phyloP scores from a whole-genome alignment of 768 basidiomycete species.

The Astraeus odoratus region DNA sequence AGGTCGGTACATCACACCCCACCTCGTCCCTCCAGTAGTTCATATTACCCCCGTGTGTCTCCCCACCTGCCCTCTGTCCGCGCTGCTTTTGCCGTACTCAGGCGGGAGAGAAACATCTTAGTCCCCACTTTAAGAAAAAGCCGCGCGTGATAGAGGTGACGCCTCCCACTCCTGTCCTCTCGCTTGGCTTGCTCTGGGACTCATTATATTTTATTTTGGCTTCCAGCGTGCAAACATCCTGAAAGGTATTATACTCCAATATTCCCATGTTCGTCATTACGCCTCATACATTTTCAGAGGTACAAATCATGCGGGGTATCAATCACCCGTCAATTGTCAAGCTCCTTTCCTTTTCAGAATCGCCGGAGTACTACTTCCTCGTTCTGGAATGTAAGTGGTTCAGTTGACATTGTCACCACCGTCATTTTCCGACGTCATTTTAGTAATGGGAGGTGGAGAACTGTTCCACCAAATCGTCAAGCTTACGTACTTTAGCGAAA shows the following conservation, averaged over 20 bases:
- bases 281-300: conserved; percentile 50
- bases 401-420: neutral
- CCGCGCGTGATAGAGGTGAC: conserved; percentile 96
- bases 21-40: conserved; percentile 18
- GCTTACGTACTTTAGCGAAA: conserved; percentile 97
- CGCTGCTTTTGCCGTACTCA: conserved; percentile 33
- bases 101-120: conserved; percentile 91
- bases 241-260: conserved; percentile 56
- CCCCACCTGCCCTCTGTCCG: conserved; percentile 9
- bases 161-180: conserved; percentile 13
- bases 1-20: conserved; percentile 53
- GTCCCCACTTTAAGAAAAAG: conserved; percentile 92
- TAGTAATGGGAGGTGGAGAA: conserved; percentile 97
- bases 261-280: neutral
- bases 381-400: conserved; percentile 76
- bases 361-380: conserved; percentile 88
- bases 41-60: conserved; percentile 23
- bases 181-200: conserved; percentile 11
- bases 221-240: conserved; percentile 91
- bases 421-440: conserved; percentile 9
- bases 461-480: conserved; percentile 99
- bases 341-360: conserved; percentile 88
- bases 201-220: conserved; percentile 12
- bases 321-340: conserved; percentile 92
- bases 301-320: conserved; percentile 96